phyloP scores from a whole-genome alignment of 768 basidiomycete species.

The Cubamyces lactineus region DNA sequence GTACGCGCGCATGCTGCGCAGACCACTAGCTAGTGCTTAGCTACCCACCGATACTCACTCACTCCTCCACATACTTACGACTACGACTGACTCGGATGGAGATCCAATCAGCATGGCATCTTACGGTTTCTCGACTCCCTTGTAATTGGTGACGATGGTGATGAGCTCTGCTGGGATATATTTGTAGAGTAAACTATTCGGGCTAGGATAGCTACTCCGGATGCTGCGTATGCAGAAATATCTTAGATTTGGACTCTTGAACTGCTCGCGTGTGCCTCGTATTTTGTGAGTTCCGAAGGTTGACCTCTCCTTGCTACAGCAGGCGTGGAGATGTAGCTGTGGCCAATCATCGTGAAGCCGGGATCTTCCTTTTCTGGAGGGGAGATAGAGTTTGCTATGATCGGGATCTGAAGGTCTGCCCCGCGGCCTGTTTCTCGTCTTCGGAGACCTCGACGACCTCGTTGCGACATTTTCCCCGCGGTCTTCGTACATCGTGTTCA shows the following conservation, averaged over 20 bases:
- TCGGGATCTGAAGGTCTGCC: too few species aligned
- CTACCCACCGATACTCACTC: slow-evolving; percentile 18
- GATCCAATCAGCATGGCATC: slow-evolving; percentile 26
- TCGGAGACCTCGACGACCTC: too few species aligned
- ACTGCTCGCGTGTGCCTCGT: neutral
- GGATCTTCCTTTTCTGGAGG: too few species aligned
- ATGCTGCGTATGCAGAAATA: neutral
- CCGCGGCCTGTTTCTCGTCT: too few species aligned
- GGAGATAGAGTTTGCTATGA: too few species aligned
- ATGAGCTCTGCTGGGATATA: slow-evolving; percentile 21
- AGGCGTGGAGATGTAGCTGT: too few species aligned
- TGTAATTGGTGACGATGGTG: slow-evolving; percentile 20
- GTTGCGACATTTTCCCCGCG: too few species aligned
- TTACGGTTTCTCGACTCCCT: slow-evolving; percentile 24
- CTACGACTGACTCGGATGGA: slow-evolving; percentile 29
- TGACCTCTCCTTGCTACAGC: too few species aligned
- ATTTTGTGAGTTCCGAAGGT: neutral
- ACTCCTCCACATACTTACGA: slow-evolving; percentile 21
- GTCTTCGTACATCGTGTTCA: too few species aligned
- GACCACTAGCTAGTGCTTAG: slow-evolving; percentile 23
- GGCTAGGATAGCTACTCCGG: slow-evolving; percentile 16
- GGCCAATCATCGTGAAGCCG: neutral
- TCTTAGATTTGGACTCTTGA: slow-evolving; percentile 1
- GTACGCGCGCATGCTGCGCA: slow-evolving; percentile 19
- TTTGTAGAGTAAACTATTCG: slow-evolving; percentile 23